Evolutionary conservation across 2,329 filamentous ascomycete species (phyloP), one percentile per base, ranked within the genome.

Genomic region (Emydomyces testavorans): DNA sequence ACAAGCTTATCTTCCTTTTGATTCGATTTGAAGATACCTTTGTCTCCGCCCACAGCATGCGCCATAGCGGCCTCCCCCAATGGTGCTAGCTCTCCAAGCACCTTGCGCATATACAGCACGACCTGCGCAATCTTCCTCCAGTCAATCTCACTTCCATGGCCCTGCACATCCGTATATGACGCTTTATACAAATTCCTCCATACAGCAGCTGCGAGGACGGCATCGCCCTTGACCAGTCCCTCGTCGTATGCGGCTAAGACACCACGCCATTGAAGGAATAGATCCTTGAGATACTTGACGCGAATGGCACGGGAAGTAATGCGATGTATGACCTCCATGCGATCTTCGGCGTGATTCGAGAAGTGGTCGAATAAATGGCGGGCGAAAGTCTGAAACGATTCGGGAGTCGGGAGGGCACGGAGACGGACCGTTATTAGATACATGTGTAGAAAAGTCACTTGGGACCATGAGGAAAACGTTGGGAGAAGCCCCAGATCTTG

Each of bases 361-460:
- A 93, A 95, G 66, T 96, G 88, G 69, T 98, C 89, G 39, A 92
- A 79, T 53, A 98, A 75, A 69, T 94, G 85, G 60, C 88, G 84
- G 65, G 93, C 86, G 80, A 88, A 94, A 49, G 79, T 76, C 52
- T 78, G 75, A 56, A 84, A 80, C 56, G 77, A 73, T 18, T 82
- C 76, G 46, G 74, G 71, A 18, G 85, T 61, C 13, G 65, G 81
- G 57, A 95, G 78, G 65, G 81, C 82, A 54, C 92, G 84, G 57
- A 95, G 72, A 49, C 89, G 83, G 39, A 85, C 83, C 48, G 85
- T 84, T 51, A 96, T 68, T 50, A 95, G 77, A 72, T 94, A 96
- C 76, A 98, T 84, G 72, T 98, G 90, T 50, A 98, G 76, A 75
- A 94, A 94, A 29, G 89, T 92, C 37, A 96, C 82, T 67, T 96